Conservation (phyloP, 2,329 filamentous ascomycete genomes). For the Epichloe typhina region DNA sequence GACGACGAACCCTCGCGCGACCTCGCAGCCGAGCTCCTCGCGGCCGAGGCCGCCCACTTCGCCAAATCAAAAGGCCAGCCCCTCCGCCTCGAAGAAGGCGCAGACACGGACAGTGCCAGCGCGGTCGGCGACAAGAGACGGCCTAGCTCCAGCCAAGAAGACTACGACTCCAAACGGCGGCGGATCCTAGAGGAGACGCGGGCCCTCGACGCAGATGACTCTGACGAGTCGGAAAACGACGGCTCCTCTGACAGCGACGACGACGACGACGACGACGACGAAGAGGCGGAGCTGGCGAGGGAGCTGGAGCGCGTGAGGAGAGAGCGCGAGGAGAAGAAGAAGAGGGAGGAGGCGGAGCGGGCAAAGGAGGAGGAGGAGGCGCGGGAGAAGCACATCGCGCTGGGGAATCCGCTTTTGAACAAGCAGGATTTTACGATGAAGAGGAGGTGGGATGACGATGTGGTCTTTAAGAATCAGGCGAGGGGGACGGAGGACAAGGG, state of each 20-base stretch:
- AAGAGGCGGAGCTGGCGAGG: slow-evolving; percentile 69
- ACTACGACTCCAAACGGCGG: slow-evolving; percentile 68
- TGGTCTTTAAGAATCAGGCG: slow-evolving; percentile 98
- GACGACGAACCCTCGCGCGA: slow-evolving; percentile 59
- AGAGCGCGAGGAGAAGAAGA: slow-evolving; percentile 40
- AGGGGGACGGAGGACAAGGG: slow-evolving; percentile 85
- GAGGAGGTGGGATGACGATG: slow-evolving; percentile 92
- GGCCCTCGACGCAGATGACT: slow-evolving; percentile 68
- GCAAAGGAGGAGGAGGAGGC: slow-evolving; percentile 72
- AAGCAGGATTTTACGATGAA: slow-evolving; percentile 83
- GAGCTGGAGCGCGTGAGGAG: slow-evolving; percentile 90
- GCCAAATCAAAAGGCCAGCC: slow-evolving; percentile 59
- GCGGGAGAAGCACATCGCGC: slow-evolving; percentile 75
- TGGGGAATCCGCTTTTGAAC: slow-evolving; percentile 86
- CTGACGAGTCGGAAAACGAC: slow-evolving; percentile 45
- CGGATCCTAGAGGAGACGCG: slow-evolving; percentile 78
- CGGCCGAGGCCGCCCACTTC: slow-evolving; percentile 77
- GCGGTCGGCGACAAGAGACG: slow-evolving; percentile 43
- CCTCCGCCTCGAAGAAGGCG: slow-evolving; percentile 24
- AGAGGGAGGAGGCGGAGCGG: slow-evolving; percentile 55
- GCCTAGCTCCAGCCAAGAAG: slow-evolving; percentile 37
- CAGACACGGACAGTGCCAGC: slow-evolving; percentile 23
- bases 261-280: slow-evolving; percentile 40
- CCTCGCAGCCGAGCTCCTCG: slow-evolving; percentile 76
- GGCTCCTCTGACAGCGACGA: slow-evolving; percentile 40